Evolutionary conservation across 2,329 filamentous ascomycete genomes (phyloP).

Genomic region (Xylaria arbuscula): DNA sequence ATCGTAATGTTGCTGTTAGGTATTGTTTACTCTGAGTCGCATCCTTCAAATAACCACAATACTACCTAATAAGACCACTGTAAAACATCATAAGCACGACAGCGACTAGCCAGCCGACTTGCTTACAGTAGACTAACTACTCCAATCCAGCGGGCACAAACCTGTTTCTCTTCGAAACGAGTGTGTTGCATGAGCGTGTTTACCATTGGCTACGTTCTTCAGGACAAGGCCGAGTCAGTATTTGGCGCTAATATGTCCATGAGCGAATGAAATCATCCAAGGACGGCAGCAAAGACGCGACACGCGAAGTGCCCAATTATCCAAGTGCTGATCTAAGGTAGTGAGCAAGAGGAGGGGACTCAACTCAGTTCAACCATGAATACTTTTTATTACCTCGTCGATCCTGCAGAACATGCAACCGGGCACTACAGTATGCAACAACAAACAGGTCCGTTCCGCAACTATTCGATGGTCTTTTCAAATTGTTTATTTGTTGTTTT

Average conservation of each 20-base stretch:
- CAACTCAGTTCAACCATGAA: not conserved
- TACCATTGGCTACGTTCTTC: slow-evolving; percentile 21
- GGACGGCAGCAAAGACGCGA: slow-evolving; percentile 30
- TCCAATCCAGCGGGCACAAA: not conserved
- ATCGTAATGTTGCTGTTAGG: too few relatives aligned
- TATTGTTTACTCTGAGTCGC: too few relatives aligned
- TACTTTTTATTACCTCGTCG: too few relatives aligned
- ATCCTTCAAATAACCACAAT: too few relatives aligned
- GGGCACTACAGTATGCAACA: not conserved
- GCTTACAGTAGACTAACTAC: not conserved
- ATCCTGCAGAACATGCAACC: not conserved
- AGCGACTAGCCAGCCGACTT: not conserved
- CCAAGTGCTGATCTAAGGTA: not conserved
- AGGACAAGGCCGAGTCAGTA: slow-evolving; percentile 24
- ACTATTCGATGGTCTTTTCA: not conserved
- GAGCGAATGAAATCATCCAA: slow-evolving; percentile 27
- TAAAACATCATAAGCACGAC: not conserved
- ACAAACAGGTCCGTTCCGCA: not conserved
- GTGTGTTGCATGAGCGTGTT: slow-evolving; percentile 16
- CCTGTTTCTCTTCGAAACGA: slow-evolving; percentile 24
- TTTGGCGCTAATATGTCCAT: slow-evolving; percentile 16
- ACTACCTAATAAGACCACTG: not conserved
- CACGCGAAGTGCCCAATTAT: slow-evolving; percentile 29
- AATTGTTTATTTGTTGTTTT: slow-evolving; percentile 27
- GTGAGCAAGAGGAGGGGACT: not conserved